A percentile compares a stretch with the other conserved stretches of the same genome.
These are phyloP conservation scores for Pelargonium cotyledonis DNA, from an alignment of 441 rosid species.

Conservation along the genomic window DNA sequence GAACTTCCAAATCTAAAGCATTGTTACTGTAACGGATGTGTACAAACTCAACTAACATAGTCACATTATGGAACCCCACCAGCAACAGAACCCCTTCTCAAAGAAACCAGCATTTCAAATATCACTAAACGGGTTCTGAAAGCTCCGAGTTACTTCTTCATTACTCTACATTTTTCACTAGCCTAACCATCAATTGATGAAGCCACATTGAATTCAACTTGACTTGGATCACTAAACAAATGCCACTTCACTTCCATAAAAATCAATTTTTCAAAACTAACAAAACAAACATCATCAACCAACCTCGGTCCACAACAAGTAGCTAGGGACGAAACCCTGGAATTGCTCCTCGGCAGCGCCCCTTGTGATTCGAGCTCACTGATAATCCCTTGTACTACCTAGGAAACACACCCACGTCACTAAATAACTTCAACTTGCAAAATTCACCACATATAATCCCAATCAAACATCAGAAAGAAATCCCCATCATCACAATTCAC, in stretches of 20 bases:
- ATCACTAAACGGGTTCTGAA: not conserved
- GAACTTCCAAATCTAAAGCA: not conserved
- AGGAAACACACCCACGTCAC: conserved; percentile 6
- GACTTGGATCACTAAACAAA: conserved; percentile 10
- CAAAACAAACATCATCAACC: conserved; percentile 1
- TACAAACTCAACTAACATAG: not conserved
- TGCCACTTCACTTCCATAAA: conserved; percentile 12
- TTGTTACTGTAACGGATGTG: not conserved
- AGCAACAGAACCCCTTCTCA: not conserved
- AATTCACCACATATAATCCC: not conserved
- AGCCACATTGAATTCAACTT: not conserved
- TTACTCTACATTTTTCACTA: not conserved
- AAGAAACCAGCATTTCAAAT: not conserved
- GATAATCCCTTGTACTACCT: conserved; percentile 98
- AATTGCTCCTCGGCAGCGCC: conserved; percentile 98
- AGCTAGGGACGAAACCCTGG: conserved; percentile 98
- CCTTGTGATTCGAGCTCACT: conserved; percentile 99
- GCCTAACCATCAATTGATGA: not conserved
- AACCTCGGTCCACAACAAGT: conserved; percentile 99
- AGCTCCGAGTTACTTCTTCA: not conserved
- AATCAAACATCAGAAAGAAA: conserved; percentile 7
- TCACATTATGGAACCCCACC: not conserved
- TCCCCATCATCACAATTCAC: not conserved
- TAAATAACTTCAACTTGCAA: not conserved
- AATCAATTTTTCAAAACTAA: not conserved